Evolutionary conservation across 345 rosid genomes (phyloP), one percentile per base, ranked within the genome.

Genomic region (Rhodomyrtus tomentosa): DNA sequence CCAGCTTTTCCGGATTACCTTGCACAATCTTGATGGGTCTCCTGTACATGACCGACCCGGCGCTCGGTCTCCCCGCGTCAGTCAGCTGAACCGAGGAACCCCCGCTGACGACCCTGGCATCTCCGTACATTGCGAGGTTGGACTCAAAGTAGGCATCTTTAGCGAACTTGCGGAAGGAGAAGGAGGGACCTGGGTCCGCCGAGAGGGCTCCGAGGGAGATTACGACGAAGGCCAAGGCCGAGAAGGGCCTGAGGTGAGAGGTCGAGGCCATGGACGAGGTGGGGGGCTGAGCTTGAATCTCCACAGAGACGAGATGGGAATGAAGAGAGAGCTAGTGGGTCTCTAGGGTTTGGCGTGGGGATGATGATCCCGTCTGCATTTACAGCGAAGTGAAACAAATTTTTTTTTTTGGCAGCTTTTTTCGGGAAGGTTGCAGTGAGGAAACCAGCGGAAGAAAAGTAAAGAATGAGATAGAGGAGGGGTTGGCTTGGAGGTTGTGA

Each of bases 61-160:
- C 90, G 36, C 76, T 16, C 12, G 42, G 74, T 6, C 0, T 11
- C 24, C 42, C 45, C 45, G 24, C 13, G 76, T 85, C 84, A 58
- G 93, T 91, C 79, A 96, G 93, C 89, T 91, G 97, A 88, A 96
- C 84, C 51, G 90, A 81, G 29, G 95, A 90, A 51, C 92, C 92
- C 54, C 87, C 87, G 85, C 84, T 81, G 48, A 88, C 87, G 83
- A 90, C 90, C 89, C 86, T 88, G 5, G 98, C 96, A 56, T 90
- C 95, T 32, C 98, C 99, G 85, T 88, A 86, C 15, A 96, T 88
- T 83, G 91, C 89, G 88, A 96, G 58, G 79, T 42, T 80, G 88
- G 94, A 87, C 79, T 85, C 88, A 88, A 95, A 92, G 90, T 48
- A 90, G 12, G 90, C 88, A 86, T 92, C 89, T 92, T 90, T 88